Conservation (phyloP, 352 stramenopile species). For the Pythium aquatile region DNA sequence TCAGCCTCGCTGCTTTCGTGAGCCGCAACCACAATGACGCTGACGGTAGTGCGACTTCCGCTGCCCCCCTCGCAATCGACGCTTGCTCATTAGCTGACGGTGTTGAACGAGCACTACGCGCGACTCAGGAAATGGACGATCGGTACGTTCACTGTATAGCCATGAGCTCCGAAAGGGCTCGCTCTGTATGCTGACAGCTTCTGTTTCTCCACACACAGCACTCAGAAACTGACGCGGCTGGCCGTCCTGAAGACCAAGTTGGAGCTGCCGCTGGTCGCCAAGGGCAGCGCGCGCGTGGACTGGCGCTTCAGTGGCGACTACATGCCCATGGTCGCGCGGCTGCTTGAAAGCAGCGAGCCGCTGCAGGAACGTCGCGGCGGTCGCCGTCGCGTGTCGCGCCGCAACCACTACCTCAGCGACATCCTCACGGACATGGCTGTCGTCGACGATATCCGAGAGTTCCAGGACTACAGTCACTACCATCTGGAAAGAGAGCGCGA, state of each 20-base stretch:
- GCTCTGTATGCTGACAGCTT: neutral
- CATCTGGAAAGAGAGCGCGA: conserved; percentile 6
- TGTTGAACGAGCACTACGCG: conserved; percentile 12
- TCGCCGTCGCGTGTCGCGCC: conserved; percentile 57
- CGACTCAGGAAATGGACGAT: neutral
- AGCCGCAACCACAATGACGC: neutral
- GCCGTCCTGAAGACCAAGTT: conserved; percentile 45
- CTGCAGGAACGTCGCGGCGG: conserved; percentile 40
- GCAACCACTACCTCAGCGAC: conserved; percentile 76
- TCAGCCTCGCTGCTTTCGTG: conserved; percentile 18
- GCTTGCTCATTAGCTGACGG: conserved; percentile 15
- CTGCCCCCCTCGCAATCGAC: conserved; percentile 3
- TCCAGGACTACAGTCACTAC: conserved; percentile 13
- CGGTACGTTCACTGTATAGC: conserved; percentile 7
- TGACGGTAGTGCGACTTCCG: neutral
- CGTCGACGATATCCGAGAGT: conserved; percentile 40
- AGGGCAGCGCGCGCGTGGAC: conserved; percentile 28
- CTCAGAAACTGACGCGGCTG: conserved; percentile 20
- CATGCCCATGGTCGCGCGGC: conserved; percentile 61
- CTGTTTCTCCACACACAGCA: conserved; percentile 8
- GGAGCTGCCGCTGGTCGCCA: conserved; percentile 27
- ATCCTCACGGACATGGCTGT: conserved; percentile 70
- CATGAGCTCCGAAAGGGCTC: too few species aligned
- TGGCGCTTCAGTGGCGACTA: conserved; percentile 60
- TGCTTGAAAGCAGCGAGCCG: conserved; percentile 44